These are phyloP conservation scores for Nothophaeocryptopus gaeumannii DNA, from an alignment of 2,329 filamentous ascomycete genomes.

Conservation along the genomic window DNA sequence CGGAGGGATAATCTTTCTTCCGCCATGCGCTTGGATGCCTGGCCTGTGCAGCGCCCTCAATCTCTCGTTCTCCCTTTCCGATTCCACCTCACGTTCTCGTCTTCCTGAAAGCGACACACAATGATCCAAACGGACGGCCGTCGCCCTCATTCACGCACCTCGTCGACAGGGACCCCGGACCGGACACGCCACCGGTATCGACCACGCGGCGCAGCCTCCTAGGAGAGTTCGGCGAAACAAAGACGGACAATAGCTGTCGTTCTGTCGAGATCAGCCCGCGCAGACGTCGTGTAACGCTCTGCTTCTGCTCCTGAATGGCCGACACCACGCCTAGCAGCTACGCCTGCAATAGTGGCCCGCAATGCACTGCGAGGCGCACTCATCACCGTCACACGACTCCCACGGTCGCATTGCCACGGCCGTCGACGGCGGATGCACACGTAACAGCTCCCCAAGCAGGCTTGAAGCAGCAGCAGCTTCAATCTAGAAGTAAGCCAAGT, in stretches of 20 bases:
- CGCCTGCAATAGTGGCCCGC: constrained; percentile 2
- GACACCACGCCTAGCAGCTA: constrained; percentile 1
- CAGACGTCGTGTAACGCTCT: constrained; percentile 7
- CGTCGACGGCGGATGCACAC: constrained; percentile 6
- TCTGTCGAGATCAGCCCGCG: constrained; percentile 9
- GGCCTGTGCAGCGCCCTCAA: too few relatives aligned
- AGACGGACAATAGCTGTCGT: constrained; percentile 13
- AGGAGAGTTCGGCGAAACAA: constrained; percentile 13
- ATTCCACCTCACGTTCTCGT: too few relatives aligned
- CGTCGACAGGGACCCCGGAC: neutral
- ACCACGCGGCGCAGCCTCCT: neutral
- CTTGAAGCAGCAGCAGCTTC: too few relatives aligned
- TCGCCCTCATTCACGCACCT: neutral
- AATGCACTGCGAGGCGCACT: constrained; percentile 2
- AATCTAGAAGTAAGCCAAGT: too few relatives aligned
- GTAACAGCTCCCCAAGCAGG: neutral
- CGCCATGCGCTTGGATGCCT: too few relatives aligned
- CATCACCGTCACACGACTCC: constrained; percentile 25
- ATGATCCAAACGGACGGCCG: constrained; percentile 2
- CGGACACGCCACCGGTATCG: neutral
- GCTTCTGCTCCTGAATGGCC: constrained; percentile 6
- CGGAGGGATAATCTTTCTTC: neutral
- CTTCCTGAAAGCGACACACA: neutral
- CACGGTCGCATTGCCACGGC: constrained; percentile 18
- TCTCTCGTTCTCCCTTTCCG: neutral